Conservation (phyloP, 2,329 filamentous ascomycete genomes). For the Aspergillaceae sp. region DNA sequence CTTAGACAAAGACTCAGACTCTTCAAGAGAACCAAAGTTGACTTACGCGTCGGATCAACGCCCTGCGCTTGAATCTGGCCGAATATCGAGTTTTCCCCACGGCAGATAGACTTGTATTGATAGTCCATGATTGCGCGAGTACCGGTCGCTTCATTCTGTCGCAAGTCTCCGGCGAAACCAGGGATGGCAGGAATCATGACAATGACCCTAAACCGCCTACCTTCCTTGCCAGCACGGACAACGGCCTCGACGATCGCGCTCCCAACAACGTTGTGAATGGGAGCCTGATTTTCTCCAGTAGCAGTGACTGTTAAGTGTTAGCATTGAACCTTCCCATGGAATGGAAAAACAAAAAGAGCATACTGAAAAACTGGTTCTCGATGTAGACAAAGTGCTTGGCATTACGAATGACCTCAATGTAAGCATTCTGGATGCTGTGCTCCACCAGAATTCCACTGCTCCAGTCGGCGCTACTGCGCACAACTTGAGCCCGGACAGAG, state of each 20-base stretch:
- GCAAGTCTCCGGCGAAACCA: slow-evolving; percentile 85
- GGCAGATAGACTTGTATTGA: slow-evolving; percentile 91
- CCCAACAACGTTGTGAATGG: slow-evolving; percentile 82
- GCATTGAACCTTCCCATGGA: slow-evolving; percentile 3
- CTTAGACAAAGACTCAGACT: neutral
- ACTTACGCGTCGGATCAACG: slow-evolving; percentile 55
- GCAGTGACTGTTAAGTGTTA: slow-evolving; percentile 54
- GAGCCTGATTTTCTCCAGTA: slow-evolving; percentile 76
- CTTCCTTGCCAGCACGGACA: slow-evolving; percentile 69
- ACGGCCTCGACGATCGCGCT: slow-evolving; percentile 84
- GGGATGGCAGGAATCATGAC: slow-evolving; percentile 85
- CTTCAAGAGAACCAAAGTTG: neutral
- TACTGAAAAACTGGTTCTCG: slow-evolving; percentile 95
- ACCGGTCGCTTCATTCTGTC: slow-evolving; percentile 72
- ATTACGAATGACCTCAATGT: slow-evolving; percentile 72
- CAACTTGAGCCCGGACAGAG: slow-evolving; percentile 70
- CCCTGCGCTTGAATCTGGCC: slow-evolving; percentile 65
- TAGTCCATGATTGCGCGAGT: slow-evolving; percentile 97
- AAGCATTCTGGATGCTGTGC: slow-evolving; percentile 82
- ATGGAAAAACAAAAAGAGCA: slow-evolving; percentile 9
- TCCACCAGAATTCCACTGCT: slow-evolving; percentile 77
- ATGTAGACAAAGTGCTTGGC: slow-evolving; percentile 94
- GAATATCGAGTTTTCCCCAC: slow-evolving; percentile 85
- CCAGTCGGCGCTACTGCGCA: slow-evolving; percentile 90
- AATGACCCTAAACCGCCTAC: slow-evolving; percentile 82